Base-by-base conservation (phyloP, 345 rosid species). In the Eucalyptus albens region DNA sequence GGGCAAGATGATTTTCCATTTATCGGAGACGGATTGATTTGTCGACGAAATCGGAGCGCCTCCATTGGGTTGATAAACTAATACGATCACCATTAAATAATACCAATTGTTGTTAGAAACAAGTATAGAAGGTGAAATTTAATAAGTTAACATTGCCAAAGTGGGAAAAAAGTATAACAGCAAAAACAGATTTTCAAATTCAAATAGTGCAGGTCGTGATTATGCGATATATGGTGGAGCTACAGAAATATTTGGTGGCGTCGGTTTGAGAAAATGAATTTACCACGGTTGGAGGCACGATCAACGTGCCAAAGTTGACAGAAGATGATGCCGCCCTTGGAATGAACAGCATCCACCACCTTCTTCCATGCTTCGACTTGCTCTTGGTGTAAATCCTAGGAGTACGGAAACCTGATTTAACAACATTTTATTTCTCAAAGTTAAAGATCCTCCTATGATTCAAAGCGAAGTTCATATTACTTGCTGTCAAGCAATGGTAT, bases 341-440 rank as follows among this genome's bases (percentile, higher is more conserved):
- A 94, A 87, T 97, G 99, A 93, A 94, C 98, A 16, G 96, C 96
- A 16, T 93, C 93, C 72, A 96, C 98, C 77, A 97, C 95, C 42
- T 89, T 90, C 93, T 91, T 97, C 99, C 99, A 97, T 87, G 97
- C 98, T 50, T 95, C 94, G 33, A 95, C 96, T 89, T 97, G 99
- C 90, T 97, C 97, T 13, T 94, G 2, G 92, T 87, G 92, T 94
- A 96, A 89, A 97, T 97, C 29, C 99, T 98, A 21, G 99, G 99
- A 40, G 95, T 95, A 69, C 93, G 99, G 99, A 87, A 95, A 95
- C 94, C 99, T 97, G 92, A 5, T 67, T n/a, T n/a, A 8, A 67
- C 80, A 67, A 31, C 80, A 67, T 31, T 31, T 8, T 83, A 24
- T n/a, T 49, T 67, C 53, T 65, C 19, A 47, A 47, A 31, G 12